phyloP scores from a whole-genome alignment of 2,329 filamentous ascomycete species.

The Chaetomium strumarium region DNA sequence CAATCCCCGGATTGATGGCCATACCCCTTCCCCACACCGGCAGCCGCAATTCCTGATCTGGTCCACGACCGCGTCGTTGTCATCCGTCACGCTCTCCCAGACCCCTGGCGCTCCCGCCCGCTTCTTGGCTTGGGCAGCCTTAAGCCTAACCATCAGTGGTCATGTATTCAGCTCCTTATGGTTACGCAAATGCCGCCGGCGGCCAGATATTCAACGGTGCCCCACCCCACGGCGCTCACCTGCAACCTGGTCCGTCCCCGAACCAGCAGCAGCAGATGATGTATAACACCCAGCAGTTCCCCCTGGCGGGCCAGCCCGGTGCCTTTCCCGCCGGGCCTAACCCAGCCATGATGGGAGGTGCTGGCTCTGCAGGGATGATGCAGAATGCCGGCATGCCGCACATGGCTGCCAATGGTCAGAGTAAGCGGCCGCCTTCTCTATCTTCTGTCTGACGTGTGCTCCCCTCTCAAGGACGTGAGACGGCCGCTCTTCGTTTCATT shows the following conservation, averaged over 20 bases:
- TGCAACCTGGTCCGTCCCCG: slow-evolving; percentile 40
- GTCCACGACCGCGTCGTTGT: slow-evolving; percentile 23
- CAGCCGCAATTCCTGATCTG: slow-evolving; percentile 27
- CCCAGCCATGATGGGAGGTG: slow-evolving; percentile 47
- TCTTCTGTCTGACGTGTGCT: slow-evolving; percentile 12
- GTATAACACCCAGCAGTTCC: slow-evolving; percentile 54
- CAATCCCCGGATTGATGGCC: slow-evolving; percentile 25
- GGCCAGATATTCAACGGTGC: slow-evolving; percentile 48
- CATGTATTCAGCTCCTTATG: slow-evolving; percentile 53
- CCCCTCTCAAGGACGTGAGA: slow-evolving; percentile 15
- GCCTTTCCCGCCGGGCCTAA: slow-evolving; percentile 47
- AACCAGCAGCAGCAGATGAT: slow-evolving; percentile 48
- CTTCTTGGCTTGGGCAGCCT: slow-evolving; percentile 21
- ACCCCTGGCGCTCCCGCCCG: slow-evolving; percentile 18
- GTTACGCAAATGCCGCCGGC: slow-evolving; percentile 47
- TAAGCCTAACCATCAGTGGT: slow-evolving; percentile 25
- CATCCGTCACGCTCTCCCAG: slow-evolving; percentile 10
- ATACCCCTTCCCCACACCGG: slow-evolving; percentile 24
- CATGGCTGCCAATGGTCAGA: slow-evolving; percentile 55
- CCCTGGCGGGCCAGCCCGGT: slow-evolving; percentile 45
- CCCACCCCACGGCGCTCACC: slow-evolving; percentile 42
- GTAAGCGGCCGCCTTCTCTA: slow-evolving; percentile 39
- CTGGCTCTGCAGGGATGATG: slow-evolving; percentile 56
- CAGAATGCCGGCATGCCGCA: slow-evolving; percentile 54
- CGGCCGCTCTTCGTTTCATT: slow-evolving; percentile 7